These are phyloP conservation scores for Sanguinoderma infundibulare DNA, from an alignment of 1,284 basidiomycete genomes.

Conservation along the genomic window DNA sequence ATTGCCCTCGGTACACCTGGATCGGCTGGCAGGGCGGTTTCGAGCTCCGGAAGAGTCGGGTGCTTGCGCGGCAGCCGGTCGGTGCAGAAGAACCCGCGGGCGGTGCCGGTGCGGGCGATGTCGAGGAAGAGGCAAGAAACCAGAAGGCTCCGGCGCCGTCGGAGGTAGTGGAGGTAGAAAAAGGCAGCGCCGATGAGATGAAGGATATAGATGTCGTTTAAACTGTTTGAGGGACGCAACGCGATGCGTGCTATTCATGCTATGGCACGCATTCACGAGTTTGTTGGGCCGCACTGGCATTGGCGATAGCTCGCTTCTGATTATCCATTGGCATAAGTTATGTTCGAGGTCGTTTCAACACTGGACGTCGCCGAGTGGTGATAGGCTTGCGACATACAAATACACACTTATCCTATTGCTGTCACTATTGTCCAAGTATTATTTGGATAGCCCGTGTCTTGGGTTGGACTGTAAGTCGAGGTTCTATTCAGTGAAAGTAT, in stretches of 20 bases:
- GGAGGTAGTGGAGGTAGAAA: not conserved
- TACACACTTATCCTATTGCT: too few relatives aligned
- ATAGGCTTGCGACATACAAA: too few relatives aligned
- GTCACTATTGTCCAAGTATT: too few relatives aligned
- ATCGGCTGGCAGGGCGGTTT: slow-evolving; percentile 42
- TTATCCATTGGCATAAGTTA: not conserved
- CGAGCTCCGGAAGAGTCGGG: slow-evolving; percentile 29
- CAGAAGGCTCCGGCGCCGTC: too few relatives aligned
- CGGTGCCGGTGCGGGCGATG: not conserved
- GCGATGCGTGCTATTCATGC: not conserved
- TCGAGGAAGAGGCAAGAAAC: not conserved
- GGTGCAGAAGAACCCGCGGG: too few relatives aligned
- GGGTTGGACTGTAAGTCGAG: too few relatives aligned
- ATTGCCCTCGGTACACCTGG: slow-evolving; percentile 43
- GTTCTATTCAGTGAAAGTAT: too few relatives aligned
- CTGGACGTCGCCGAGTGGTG: too few relatives aligned
- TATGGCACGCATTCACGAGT: not conserved
- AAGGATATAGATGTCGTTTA: not conserved
- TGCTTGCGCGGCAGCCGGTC: slow-evolving; percentile 9
- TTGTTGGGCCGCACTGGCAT: not conserved
- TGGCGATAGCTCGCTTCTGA: not conserved
- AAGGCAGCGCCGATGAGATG: not conserved
- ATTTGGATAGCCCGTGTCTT: too few relatives aligned
- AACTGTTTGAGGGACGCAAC: not conserved
- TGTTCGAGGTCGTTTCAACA: too few relatives aligned